These are phyloP conservation scores for Larix kaempferi DNA, from an alignment of 75 land plant genomes.

Conservation along the genomic window DNA sequence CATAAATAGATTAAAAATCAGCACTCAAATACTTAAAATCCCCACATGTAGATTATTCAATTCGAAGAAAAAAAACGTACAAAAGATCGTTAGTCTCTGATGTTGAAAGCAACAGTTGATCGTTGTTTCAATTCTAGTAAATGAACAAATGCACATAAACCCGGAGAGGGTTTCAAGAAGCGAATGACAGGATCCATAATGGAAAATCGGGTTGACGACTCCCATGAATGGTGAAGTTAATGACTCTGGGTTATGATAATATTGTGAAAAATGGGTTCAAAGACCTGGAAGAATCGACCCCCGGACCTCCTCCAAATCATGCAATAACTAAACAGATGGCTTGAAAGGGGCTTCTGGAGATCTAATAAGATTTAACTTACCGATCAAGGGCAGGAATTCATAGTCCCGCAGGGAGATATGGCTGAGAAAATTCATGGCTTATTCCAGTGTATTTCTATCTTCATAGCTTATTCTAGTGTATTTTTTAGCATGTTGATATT, in stretches of 20 bases:
- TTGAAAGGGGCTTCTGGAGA: background rate
- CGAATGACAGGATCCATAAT: background rate
- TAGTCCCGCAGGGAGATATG: background rate
- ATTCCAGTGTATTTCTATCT: too few species aligned
- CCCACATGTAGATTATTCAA: too few species aligned
- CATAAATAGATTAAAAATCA: background rate
- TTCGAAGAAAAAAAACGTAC: too few species aligned
- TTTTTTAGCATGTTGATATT: too few species aligned
- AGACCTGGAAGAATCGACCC: background rate
- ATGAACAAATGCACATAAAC: background rate
- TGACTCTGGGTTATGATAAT: background rate
- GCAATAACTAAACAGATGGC: background rate
- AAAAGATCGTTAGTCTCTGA: too few species aligned
- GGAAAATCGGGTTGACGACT: background rate
- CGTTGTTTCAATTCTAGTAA: background rate
- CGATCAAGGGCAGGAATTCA: slow-evolving; percentile 14
- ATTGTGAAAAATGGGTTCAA: background rate
- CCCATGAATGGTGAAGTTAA: too few species aligned
- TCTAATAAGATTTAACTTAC: background rate
- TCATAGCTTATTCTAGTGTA: too few species aligned
- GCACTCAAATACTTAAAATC: background rate
- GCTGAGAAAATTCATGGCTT: too few species aligned
- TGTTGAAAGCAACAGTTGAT: background rate
- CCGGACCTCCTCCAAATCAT: background rate
- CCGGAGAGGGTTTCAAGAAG: background rate